Base-by-base conservation (phyloP, 2,329 filamentous ascomycete species). In the Talaromyces sp. region DNA sequence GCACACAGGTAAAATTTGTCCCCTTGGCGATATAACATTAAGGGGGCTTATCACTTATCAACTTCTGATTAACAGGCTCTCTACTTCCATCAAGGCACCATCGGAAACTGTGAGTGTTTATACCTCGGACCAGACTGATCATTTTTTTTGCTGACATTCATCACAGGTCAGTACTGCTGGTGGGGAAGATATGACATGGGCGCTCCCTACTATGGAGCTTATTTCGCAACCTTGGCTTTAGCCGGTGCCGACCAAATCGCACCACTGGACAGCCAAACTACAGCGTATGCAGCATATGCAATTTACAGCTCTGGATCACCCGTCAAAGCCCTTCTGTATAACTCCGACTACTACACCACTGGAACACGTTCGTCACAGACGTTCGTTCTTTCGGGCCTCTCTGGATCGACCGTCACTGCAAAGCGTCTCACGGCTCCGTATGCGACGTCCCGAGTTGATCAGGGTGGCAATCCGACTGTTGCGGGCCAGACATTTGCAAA, bases 121-220 rank as follows among this genome's bases (percentile, higher is more conserved):
- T 13, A 6, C 35, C 35, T 13, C 35, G 13, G 13, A 13, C 13
- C 10, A 10, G 13, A 13, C 9, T 37, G 9, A 37, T 3, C 5
- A 11, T 37, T 8, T 22, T 22, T 3, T 37, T 37, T 13, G 7
- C 35, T 37, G 35, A 37, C 9, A 11, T 37, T 37, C 35, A 37
- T 37, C 35, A 13, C 35, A 37, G 35, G 83, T 73, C 78, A 80
- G 67, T 83, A 83, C 69, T 82, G 80, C 70, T 83, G 79, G 75
- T 83, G 79, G 77, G 80, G 79, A 2, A 73, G 79, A 2, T 82
- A 83, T 68, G 76, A 72, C 50, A 84, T 84, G 76, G 82, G 82
- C 0, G 77, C 81, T 0, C 82, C 84, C 0, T 86, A 84, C 69
- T 85, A 83, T 63, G 83, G 83, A 4, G 83, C 83, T 0, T 82